Evolutionary conservation across 345 rosid species (phyloP), one percentile per base, ranked within the genome.

Genomic region (Aquilaria yunnanensis): DNA sequence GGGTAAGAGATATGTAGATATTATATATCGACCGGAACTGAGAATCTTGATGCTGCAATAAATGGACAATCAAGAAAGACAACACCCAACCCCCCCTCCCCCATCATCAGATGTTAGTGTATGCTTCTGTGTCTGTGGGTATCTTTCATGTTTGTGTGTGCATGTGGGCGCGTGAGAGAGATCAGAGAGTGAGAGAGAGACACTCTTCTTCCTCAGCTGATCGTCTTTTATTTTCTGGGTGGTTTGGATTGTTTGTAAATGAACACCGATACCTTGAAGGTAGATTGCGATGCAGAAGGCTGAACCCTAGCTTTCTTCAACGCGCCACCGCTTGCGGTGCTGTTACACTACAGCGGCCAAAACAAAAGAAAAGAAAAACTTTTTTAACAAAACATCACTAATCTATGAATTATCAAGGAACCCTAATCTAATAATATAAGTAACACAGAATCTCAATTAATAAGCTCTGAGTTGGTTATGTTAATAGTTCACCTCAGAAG

Each of bases 271-370:
- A 85, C 96, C 92, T 89, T 92, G 72, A 92, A 84, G 66, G 91
- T 83, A 58, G 94, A 72, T 62, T 83, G 90, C 70, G 82, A 73
- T 66, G 96, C 74, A 73, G 88, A 80, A 72, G 96, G 79, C 70
- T 88, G 99, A 72, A 81, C 83, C 82, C 85, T 95, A 41, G 96
- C 91, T 78, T 89, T 95, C 90, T 95, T 95, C 47, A 69, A 68
- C 72, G 87, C 74, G 76, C 90, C 97, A 69, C 92, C 96, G 67
- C 69, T 79, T 59, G 75, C 83, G 67, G 67, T 70, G 86, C 97
- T 84, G 75, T 87, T 84, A 75, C 92, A 78, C 99, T 95, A 43
- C 68, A 70, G 14, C 43, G 5, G 5, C 23, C 23, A 57, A 34
- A 49, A 13, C 64, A 10, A 16, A 61, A 57, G n/a, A 11, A 50